Evolutionary conservation across 306 rosid species (phyloP).

Genomic region (Glycine soja): DNA sequence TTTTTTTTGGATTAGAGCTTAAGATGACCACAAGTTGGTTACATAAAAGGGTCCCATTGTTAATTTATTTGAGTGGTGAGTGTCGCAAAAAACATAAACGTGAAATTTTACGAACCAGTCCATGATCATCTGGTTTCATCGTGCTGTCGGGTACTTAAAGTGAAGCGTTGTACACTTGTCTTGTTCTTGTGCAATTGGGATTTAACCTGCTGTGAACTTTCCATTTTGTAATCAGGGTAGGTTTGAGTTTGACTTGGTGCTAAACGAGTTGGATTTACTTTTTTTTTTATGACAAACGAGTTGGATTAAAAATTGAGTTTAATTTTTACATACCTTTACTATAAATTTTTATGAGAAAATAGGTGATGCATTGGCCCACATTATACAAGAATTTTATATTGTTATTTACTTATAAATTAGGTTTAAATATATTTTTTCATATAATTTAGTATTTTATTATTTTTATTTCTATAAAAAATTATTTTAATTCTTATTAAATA

Average conservation of each 20-base stretch:
- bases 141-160: neutral
- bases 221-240: neutral
- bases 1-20: constrained; percentile 16
- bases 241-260: neutral
- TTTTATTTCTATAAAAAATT: no score
- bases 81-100: neutral
- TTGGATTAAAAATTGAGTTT: neutral
- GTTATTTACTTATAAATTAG: no score
- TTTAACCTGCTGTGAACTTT: neutral
- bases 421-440: no score
- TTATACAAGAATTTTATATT: no score
- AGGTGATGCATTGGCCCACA: no score
- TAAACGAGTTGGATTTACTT: neutral
- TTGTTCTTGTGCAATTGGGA: neutral
- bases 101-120: neutral
- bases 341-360: no score
- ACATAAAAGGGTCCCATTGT: constrained; percentile 8
- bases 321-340: neutral
- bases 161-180: neutral
- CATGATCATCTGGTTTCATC: neutral
- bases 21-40: constrained; percentile 32
- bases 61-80: neutral
- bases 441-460: no score
- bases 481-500: no score
- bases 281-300: neutral